Percentiles rank a stretch among this genome's conserved stretches.
These are phyloP conservation scores for Pseudogymnoascus sp. DNA, from an alignment of 2,329 filamentous ascomycete genomes.

Conservation along the genomic window DNA sequence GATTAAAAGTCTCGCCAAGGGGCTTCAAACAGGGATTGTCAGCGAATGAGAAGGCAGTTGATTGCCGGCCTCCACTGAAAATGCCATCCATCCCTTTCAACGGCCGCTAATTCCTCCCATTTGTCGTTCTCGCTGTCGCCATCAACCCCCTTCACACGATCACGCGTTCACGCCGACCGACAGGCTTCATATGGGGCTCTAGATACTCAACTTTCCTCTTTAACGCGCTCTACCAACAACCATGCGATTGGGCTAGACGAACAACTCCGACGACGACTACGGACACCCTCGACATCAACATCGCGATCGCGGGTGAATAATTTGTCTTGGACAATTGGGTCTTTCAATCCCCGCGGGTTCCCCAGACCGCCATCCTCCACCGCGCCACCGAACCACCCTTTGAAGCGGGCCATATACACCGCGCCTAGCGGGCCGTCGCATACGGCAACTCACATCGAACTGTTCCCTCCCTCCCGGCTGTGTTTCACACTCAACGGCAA, in stretches of 20 bases:
- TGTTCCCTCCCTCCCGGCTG: background rate
- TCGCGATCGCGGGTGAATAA: background rate
- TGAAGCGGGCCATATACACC: background rate
- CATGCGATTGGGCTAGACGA: background rate
- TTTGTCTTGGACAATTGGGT: background rate
- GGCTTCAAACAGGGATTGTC: background rate
- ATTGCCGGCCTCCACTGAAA: conserved; percentile 5
- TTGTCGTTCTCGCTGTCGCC: background rate
- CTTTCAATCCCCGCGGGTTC: background rate
- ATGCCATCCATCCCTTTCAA: conserved; percentile 2
- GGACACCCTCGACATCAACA: background rate
- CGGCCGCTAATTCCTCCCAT: background rate
- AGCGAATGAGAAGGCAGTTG: background rate
- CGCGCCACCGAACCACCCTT: background rate
- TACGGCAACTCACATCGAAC: background rate
- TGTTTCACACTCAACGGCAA: background rate
- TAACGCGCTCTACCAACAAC: background rate
- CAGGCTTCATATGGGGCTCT: background rate
- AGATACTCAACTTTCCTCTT: background rate
- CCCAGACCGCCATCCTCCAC: background rate
- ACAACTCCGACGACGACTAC: background rate
- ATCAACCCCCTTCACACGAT: background rate
- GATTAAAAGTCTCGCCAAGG: background rate
- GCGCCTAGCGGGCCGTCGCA: background rate
- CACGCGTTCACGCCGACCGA: background rate